These are phyloP conservation scores for Ceratocystis eucalypticola DNA, from an alignment of 2,329 filamentous ascomycete genomes.

Conservation along the genomic window DNA sequence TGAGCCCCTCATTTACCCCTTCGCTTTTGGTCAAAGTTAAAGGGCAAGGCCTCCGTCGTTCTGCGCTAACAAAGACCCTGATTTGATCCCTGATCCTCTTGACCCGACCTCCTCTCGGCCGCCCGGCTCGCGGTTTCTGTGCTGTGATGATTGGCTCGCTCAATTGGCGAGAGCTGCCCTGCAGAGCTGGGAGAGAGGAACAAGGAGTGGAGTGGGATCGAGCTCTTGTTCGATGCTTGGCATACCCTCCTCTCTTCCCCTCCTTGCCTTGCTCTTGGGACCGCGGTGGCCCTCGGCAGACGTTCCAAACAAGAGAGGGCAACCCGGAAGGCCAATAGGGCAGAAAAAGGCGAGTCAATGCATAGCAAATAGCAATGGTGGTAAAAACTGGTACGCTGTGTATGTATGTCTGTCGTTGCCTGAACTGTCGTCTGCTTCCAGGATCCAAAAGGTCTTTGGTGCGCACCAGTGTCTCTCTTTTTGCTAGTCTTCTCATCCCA, in stretches of 20 bases:
- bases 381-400: no score
- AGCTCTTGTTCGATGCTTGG: background rate
- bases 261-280: background rate
- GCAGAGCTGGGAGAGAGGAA: background rate
- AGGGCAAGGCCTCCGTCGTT: background rate
- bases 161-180: background rate
- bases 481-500: background rate
- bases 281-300: background rate
- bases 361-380: background rate
- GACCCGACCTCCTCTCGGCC: background rate
- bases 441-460: background rate
- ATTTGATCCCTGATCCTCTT: constrained; percentile 2
- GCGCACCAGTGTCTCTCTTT: constrained; percentile 1
- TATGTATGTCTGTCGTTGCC: background rate
- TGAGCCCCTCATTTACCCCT: constrained; percentile 3
- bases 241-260: background rate
- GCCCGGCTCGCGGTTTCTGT: background rate
- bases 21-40: background rate
- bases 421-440: background rate
- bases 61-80: background rate
- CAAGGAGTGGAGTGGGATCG: background rate
- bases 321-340: background rate
- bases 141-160: background rate
- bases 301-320: background rate
- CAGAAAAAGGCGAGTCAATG: background rate